phyloP scores from a whole-genome alignment of 805 yeast species.

The Zygoascus flipseniorum region DNA sequence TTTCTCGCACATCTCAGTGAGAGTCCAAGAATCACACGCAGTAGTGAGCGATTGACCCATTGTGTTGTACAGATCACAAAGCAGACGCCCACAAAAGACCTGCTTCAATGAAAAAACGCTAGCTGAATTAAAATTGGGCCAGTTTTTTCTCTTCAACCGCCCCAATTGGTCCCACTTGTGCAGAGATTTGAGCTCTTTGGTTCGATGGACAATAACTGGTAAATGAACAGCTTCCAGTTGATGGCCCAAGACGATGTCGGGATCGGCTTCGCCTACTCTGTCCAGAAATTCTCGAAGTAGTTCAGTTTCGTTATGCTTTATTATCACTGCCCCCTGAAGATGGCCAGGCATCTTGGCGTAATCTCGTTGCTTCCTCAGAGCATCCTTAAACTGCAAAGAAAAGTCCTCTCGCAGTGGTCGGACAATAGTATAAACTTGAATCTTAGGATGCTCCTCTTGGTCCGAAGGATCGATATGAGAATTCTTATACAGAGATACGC shows the following conservation, averaged over 20 bases:
- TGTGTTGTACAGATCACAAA: slow-evolving; percentile 91
- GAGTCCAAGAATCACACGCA: slow-evolving; percentile 91
- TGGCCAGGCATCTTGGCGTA: slow-evolving; percentile 57
- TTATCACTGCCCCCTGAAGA: slow-evolving; percentile 28
- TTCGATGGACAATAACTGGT: slow-evolving; percentile 72
- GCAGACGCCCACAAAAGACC: slow-evolving; percentile 71
- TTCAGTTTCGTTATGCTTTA: slow-evolving; percentile 36
- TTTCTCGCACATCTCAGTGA: slow-evolving; percentile 81
- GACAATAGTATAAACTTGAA: slow-evolving; percentile 63
- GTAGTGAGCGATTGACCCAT: slow-evolving; percentile 88
- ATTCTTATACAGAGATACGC: slow-evolving; percentile 61
- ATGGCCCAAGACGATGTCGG: slow-evolving; percentile 88
- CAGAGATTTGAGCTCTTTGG: slow-evolving; percentile 58
- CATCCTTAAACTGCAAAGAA: slow-evolving; percentile 23
- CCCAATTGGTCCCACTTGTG: slow-evolving; percentile 48
- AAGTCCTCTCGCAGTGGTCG: slow-evolving; percentile 45
- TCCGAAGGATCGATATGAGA: slow-evolving; percentile 71
- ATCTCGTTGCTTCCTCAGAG: slow-evolving; percentile 54
- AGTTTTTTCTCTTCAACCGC: slow-evolving; percentile 55
- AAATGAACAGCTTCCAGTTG: slow-evolving; percentile 68
- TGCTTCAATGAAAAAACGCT: slow-evolving; percentile 31
- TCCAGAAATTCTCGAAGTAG: slow-evolving; percentile 43
- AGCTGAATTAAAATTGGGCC: slow-evolving; percentile 52
- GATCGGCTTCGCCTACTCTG: slow-evolving; percentile 39
- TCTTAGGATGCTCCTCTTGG: slow-evolving; percentile 39